These are phyloP conservation scores for Plasmopara halstedii DNA, from an alignment of 352 stramenopile genomes.

Conservation along the genomic window DNA sequence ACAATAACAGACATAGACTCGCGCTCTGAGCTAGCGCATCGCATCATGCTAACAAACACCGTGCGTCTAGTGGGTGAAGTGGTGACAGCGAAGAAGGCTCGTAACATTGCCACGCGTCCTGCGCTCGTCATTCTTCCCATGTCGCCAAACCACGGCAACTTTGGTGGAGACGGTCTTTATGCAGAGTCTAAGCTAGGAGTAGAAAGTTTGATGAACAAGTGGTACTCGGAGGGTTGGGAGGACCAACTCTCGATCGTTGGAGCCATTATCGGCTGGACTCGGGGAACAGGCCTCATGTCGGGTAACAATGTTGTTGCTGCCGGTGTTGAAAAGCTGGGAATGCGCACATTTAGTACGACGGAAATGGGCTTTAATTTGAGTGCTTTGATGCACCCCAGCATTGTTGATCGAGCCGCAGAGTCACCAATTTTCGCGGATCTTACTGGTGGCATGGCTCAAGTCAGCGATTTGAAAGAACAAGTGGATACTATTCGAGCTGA, in stretches of 20 bases:
- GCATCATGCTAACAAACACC: conserved; percentile 86
- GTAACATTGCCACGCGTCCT: conserved; percentile 63
- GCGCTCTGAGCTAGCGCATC: conserved; percentile 72
- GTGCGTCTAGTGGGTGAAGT: conserved; percentile 77
- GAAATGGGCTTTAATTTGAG: conserved; percentile 89
- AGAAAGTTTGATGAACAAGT: conserved; percentile 83
- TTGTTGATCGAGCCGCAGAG: conserved; percentile 67
- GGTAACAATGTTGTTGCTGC: conserved; percentile 84
- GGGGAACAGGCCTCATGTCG: conserved; percentile 80
- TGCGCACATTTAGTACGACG: conserved; percentile 79
- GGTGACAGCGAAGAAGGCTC: conserved; percentile 60
- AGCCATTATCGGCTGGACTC: conserved; percentile 84
- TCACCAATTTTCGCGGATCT: conserved; percentile 73
- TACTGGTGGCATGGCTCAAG: conserved; percentile 66
- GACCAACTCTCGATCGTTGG: conserved; percentile 80
- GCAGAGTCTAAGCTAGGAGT: conserved; percentile 84
- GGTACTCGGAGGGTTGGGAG: conserved; percentile 78
- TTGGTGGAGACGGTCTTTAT: conserved; percentile 83
- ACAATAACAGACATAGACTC: conserved; percentile 75
- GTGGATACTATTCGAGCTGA: conserved; percentile 43
- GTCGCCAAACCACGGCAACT: conserved; percentile 83
- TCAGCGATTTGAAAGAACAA: conserved; percentile 67
- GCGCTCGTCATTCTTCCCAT: conserved; percentile 72
- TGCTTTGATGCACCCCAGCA: conserved; percentile 68
- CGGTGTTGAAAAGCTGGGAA: conserved; percentile 70